Evolutionary conservation across 352 stramenopile genomes (phyloP), one percentile per base, ranked within the genome.

Genomic region (Globisporangium paroecandrum): DNA sequence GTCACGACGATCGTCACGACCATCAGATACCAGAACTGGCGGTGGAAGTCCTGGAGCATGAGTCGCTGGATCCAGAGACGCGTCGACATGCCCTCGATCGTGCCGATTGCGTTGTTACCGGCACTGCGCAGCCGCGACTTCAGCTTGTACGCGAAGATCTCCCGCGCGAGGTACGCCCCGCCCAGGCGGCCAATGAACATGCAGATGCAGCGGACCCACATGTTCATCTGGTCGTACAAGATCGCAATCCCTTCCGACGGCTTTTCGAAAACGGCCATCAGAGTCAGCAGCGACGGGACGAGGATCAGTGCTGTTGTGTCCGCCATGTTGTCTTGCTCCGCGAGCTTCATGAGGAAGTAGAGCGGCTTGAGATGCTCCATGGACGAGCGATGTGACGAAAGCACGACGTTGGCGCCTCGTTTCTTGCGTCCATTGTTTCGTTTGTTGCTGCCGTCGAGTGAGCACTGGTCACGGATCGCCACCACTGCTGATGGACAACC

Each of bases 341-440:
- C 88, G 3, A 95, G 74, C 56, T 95, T 95, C 85, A 95, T 95
- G 13, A 94, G 73, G 69, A 94, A 95, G 58, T 95, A 95, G 1
- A 95, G 69, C 27, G 83, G 85, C 24, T 79, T 75, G 58, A 95
- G 62, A 25, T 89, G 73, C 29, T 86, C 76, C 8, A 56, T 64
- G 0, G 64, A 70, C 12, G 61, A 60, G 7, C 55, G 54, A 43
- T 55, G 55, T 41, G 56, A 55, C 8, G 56, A 69, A 1, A 65
- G 65, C 43, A 62, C 25, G 4, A 65, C 22, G 25, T 54, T 64
- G 5, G 43, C 12, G 5, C 24, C 56, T 7, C 65, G 56, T 24
- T 22, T 65, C 34, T 46, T 54, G 7, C 58, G 49, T 6, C 65
- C 58, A 27, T 4, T 64, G 34, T 18, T 54, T n/a, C 47, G 34